These are phyloP conservation scores for Blastomyces gilchristii DNA, from an alignment of 2,329 filamentous ascomycete genomes.

Conservation along the genomic window DNA sequence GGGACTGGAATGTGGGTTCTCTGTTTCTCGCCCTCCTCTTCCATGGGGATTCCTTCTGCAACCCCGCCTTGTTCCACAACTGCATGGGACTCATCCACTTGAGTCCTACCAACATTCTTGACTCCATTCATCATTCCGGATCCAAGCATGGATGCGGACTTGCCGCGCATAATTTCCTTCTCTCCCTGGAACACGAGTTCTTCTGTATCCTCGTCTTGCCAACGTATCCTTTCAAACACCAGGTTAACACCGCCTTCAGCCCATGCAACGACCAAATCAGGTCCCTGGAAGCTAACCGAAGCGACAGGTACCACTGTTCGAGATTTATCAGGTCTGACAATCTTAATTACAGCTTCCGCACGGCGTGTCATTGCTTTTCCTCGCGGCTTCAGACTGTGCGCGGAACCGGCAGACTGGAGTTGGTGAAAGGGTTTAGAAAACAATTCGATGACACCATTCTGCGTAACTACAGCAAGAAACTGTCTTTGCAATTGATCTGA, in stretches of 20 bases:
- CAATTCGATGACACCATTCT: slow-evolving; percentile 41
- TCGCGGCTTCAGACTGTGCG: slow-evolving; percentile 35
- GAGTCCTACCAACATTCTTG: slow-evolving; percentile 41
- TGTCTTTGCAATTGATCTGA: slow-evolving; percentile 27
- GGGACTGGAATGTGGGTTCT: slow-evolving; percentile 21
- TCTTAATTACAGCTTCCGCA: slow-evolving; percentile 36
- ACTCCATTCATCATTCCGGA: slow-evolving; percentile 45
- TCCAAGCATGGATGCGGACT: slow-evolving; percentile 33
- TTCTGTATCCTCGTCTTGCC: slow-evolving; percentile 37
- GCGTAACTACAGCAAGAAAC: slow-evolving; percentile 38
- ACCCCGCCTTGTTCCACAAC: slow-evolving; percentile 43
- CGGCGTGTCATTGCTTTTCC: slow-evolving; percentile 38
- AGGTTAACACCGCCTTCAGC: slow-evolving; percentile 42
- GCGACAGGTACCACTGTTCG: slow-evolving; percentile 34
- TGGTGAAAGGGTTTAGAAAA: slow-evolving; percentile 41
- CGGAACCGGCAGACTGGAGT: slow-evolving; percentile 22
- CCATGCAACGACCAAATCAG: slow-evolving; percentile 39
- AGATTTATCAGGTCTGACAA: slow-evolving; percentile 35
- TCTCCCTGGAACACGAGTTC: slow-evolving; percentile 36
- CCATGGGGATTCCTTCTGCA: slow-evolving; percentile 30
- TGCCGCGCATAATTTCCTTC: slow-evolving; percentile 37
- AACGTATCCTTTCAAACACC: slow-evolving; percentile 40
- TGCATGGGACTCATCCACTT: slow-evolving; percentile 49
- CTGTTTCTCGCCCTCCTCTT: slow-evolving; percentile 25
- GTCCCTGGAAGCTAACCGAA: slow-evolving; percentile 36